Base-by-base conservation (phyloP, 352 stramenopile species). In the Globisporangium spinosum region DNA sequence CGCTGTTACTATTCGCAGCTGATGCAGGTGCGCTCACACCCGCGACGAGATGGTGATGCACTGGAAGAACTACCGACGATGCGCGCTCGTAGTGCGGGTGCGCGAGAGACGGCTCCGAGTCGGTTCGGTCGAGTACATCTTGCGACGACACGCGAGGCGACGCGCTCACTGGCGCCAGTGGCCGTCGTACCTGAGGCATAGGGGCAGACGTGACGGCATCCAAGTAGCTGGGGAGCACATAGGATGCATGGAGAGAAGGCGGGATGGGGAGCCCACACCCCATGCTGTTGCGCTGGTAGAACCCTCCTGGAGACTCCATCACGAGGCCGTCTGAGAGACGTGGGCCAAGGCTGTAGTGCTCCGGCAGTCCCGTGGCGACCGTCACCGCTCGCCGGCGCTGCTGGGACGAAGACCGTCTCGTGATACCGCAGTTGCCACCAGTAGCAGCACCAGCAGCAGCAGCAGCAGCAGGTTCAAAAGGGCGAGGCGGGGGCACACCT, bases 311-410 rank as follows among this genome's bases (percentile, higher is more conserved):
- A 20, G 73, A 64, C 51, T 85, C 79, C 79, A 87, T 87, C 6
- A 80, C 64, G 3, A 87, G 66, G 2, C 77, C 79, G 32, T 70
- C 74, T 5, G 79, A 87, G 9, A 83, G 69, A 0, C 79, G 68
- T 29, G 72, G 70, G 60, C 75, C 58, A 0, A 72, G 66, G 43
- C 45, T 69, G 17, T 69, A 77, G 53, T 66, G 66, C 70, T 58
- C 72, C n/a, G 65, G 66, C 67, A 58, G 73, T 34, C 67, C 69
- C 62, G 29, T 73, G 64, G 59, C 47, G 62, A 47, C 22, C 23
- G 49, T 62, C 29, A 64, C 73, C 8, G 62, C 53, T 23, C 56
- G 70, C 67, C 72, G 69, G 1, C 70, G 68, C 8, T 66, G 66
- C 32, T 67, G 56, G 47, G 69, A 54, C 25, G 62, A 25, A 2